Base-by-base conservation (phyloP, 148 eudicot genomes). In the Hydrangea macrophylla region DNA sequence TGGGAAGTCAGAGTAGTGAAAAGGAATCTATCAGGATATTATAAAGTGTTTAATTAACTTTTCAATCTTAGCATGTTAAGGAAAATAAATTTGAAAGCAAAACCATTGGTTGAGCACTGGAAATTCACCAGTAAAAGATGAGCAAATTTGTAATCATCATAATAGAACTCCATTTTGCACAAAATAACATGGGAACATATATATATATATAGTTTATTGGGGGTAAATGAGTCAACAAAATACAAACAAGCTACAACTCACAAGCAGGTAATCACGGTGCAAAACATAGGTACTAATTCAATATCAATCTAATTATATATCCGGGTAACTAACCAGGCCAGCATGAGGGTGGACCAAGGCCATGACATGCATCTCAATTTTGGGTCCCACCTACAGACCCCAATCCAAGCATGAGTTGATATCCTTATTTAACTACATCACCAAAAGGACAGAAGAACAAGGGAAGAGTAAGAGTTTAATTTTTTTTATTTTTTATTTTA, bases 61-160 rank as follows among this genome's bases (percentile, higher is more conserved):
- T 12, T 42, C 50, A 13, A 11, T 18, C n/a, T 4, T 3, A 8
- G 39, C 5, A 8, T 35, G 39, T 48, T 48, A 48, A 18, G n/a
- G 53, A 48, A 8, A 48, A 48, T 48, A 3, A 15, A 48, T 15
- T 48, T 15, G 53, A 48, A 48, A 48, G 5, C 53, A n/a, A 48
- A 48, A 48, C 22, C 53, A 48, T 45, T 48, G 53, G 53, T 7
- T 48, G 53, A 48, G 22, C 53, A 48, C n/a, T 44, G 53, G 53
- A 17, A 6, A 48, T 48, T 15, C 53, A 3, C 53, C 53, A 15
- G 18, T 48, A 15, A 42, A 42, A 8, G 39, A 48, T 48, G 23
- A 48, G 17, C 7, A 20, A 1, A 15, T 18, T 48, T n/a, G 5
- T 20, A 7, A 9, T 15, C n/a, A n/a, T n/a, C n/a, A n/a, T n/a